Base-by-base conservation (phyloP, 2,329 filamentous ascomycete species). In the Colletotrichum sp. region DNA sequence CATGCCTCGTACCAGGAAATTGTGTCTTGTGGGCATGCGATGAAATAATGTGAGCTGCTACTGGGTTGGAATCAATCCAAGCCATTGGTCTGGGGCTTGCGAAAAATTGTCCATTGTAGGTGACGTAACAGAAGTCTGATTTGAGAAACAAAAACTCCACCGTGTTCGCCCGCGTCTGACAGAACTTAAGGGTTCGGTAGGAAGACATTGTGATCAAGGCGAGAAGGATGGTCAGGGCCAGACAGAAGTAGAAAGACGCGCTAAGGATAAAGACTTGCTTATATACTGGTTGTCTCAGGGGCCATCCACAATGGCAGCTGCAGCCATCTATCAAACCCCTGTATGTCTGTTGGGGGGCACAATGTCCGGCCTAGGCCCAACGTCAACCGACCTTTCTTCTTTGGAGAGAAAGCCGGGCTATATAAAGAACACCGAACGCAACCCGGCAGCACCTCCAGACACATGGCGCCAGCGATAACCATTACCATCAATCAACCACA, bases 71-170 rank as follows among this genome's bases (percentile, higher is more conserved):
- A 8, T 21, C 1, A 10, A 52, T 52, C 43, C 8, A 52, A 5
- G 43, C 43, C 6, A 52, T 2, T 1, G 1, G 2, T 21, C 43
- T 52, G 6, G 18, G 18, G 43, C 43, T 52, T 12, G 1, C 8
- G 1, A 21, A 10, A 52, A 52, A 52, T 1, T 21, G 1, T 52
- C 43, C 3, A 3, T 21, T 0, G 18, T 1, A 21, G 43, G 43
- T 52, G 2, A 52, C 6, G 18, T 2, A 21, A 52, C 1, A 52
- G 43, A 52, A 21, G 3, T 52, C 43, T 21, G 6, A 52, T n/a
- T n/a, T n/a, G n/a, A n/a, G n/a, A n/a, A n/a, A n/a, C n/a, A n/a
- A n/a, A n/a, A n/a, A n/a, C n/a, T n/a, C n/a, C n/a, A n/a, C n/a
- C n/a, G n/a, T n/a, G n/a, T n/a, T n/a, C n/a, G n/a, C n/a, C n/a